These are phyloP conservation scores for Waltergamsia citrina DNA, from an alignment of 2,329 filamentous ascomycete species.

Conservation along the genomic window DNA sequence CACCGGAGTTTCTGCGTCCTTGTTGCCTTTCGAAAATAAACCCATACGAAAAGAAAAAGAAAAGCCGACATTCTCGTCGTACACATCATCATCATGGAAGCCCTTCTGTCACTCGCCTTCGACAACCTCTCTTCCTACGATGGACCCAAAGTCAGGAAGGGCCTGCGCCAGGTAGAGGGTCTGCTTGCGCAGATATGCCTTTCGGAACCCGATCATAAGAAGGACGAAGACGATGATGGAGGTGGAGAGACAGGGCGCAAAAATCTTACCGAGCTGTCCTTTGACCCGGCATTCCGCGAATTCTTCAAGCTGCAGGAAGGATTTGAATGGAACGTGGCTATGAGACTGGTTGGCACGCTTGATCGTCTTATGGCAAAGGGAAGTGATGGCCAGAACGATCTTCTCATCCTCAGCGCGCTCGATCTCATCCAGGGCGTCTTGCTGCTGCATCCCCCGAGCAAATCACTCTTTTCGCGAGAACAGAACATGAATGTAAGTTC, in stretches of 20 bases:
- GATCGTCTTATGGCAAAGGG: conserved; percentile 79
- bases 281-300: conserved; percentile 84
- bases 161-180: conserved; percentile 86
- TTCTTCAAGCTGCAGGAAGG: conserved; percentile 96
- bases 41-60: conserved; percentile 6
- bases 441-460: conserved; percentile 82
- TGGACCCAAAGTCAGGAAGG: conserved; percentile 82
- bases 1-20: conserved; percentile 1
- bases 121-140: conserved; percentile 95
- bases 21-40: background rate
- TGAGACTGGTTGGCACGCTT: conserved; percentile 75
- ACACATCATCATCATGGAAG: conserved; percentile 61
- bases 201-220: conserved; percentile 32
- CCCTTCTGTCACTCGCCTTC: conserved; percentile 83
- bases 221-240: conserved; percentile 21
- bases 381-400: conserved; percentile 73
- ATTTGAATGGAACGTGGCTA: conserved; percentile 95
- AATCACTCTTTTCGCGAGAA: conserved; percentile 77
- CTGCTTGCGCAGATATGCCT: conserved; percentile 92
- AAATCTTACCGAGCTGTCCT: conserved; percentile 58
- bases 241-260: conserved; percentile 40
- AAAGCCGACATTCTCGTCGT: background rate
- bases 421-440: conserved; percentile 84
- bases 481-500: conserved; percentile 80
- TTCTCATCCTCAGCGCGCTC: conserved; percentile 79